Conservation (phyloP, 2,329 filamentous ascomycete species). For the Didymella segeticola region DNA sequence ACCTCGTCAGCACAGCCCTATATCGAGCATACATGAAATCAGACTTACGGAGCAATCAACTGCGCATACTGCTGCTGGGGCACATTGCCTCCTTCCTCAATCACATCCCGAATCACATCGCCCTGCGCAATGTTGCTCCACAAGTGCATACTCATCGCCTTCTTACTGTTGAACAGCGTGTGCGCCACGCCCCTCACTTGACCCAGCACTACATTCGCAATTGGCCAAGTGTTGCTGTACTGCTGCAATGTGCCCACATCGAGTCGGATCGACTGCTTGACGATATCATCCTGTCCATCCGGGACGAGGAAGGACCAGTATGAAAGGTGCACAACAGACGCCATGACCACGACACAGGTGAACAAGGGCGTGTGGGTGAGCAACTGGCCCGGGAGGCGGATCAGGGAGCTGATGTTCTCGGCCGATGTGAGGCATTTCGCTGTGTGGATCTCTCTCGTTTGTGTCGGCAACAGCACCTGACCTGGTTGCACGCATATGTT, state of each 20-base stretch:
- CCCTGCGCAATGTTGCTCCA: slow-evolving; percentile 47
- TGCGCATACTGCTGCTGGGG: slow-evolving; percentile 45
- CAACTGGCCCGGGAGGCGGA: slow-evolving; percentile 75
- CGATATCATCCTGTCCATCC: slow-evolving; percentile 66
- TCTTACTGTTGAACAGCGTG: slow-evolving; percentile 64
- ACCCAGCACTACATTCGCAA: slow-evolving; percentile 71
- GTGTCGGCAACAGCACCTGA: slow-evolving; percentile 58
- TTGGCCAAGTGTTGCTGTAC: slow-evolving; percentile 73
- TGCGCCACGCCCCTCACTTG: slow-evolving; percentile 82
- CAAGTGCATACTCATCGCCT: slow-evolving; percentile 49
- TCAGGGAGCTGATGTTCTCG: slow-evolving; percentile 75
- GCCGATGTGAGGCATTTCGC: slow-evolving; percentile 82
- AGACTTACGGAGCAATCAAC: slow-evolving; percentile 46
- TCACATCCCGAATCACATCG: slow-evolving; percentile 44
- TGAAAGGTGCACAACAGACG: slow-evolving; percentile 59
- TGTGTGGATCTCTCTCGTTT: slow-evolving; percentile 69
- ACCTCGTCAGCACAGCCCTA: background rate
- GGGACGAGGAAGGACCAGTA: slow-evolving; percentile 69
- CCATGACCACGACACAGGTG: slow-evolving; percentile 51
- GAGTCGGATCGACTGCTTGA: slow-evolving; percentile 77
- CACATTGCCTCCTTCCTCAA: slow-evolving; percentile 41
- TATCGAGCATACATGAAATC: background rate
- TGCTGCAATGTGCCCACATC: slow-evolving; percentile 77
- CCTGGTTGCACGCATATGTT: slow-evolving; percentile 71
- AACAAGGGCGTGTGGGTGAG: slow-evolving; percentile 67